Evolutionary conservation across 306 rosid genomes (phyloP), one percentile per base, ranked within the genome.

Genomic region (Vigna trinervia): DNA sequence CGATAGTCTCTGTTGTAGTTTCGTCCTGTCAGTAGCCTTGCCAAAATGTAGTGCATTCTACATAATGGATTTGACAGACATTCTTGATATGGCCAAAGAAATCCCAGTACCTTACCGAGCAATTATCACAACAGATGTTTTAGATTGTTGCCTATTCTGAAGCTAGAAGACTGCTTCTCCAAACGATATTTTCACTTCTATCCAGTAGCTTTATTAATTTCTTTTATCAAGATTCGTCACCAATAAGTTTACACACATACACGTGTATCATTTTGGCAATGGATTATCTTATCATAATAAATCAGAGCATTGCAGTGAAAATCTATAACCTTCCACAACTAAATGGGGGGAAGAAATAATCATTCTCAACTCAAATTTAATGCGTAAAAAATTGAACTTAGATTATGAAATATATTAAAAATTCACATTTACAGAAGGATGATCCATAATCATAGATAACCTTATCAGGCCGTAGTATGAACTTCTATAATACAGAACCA

Each of bases 381-480:
- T n/a, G 10, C 20, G n/a, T 62, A 6, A 41, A 9, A 38, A 34
- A 66, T 61, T 10, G 22, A 46, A 80, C 74, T 62, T 77, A 48
- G 20, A 76, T 12, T 17, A 36, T 56, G 15, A 69, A 69, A 63
- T 60, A 74, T 50, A 71, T 63, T 48, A 43, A 73, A 53, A 80
- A 73, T 50, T 50, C 66, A 69, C 77, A 83, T 86, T 83, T 78
- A 81, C 89, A 86, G 59, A 69, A 65, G 72, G 73, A 48, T 58
- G 80, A 38, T 64, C 71, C 54, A 77, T 78, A 65, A 83, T 78
- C 76, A 80, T 41, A 78, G 57, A 70, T 52, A 74, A 78, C 48
- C 60, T 56, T 36, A 63, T 53, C 73, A 46, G 30, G 71, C 75
- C 60, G 50, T 39, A 71, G 11, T 59, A 30, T 10, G 66, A 43